These are phyloP conservation scores for Acorus calamus DNA, from an alignment of 106 monocot genomes.

Conservation along the genomic window DNA sequence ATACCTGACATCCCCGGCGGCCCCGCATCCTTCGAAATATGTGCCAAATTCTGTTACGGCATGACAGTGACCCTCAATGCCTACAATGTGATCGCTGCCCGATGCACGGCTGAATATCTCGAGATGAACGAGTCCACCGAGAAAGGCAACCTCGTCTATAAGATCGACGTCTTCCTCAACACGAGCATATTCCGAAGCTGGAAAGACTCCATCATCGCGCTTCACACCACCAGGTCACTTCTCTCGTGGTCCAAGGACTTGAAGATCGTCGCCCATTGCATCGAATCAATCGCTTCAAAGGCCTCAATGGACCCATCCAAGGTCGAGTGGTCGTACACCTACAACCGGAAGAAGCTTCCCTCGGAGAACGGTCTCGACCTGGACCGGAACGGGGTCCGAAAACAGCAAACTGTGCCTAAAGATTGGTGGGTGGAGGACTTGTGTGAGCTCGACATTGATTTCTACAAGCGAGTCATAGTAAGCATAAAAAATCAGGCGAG, in stretches of 20 bases:
- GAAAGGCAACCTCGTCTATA: constrained; percentile 81
- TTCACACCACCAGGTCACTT: constrained; percentile 65
- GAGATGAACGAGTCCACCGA: constrained; percentile 76
- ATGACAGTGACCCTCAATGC: constrained; percentile 82
- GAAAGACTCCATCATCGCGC: constrained; percentile 91
- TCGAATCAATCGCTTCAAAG: constrained; percentile 68
- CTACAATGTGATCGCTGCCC: constrained; percentile 71
- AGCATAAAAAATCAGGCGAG: constrained; percentile 52
- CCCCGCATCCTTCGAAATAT: constrained; percentile 66
- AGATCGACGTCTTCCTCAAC: constrained; percentile 80
- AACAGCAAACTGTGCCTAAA: constrained; percentile 60
- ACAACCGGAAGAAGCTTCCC: constrained; percentile 63
- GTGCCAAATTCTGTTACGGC: constrained; percentile 92
- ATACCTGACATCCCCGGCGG: constrained; percentile 79
- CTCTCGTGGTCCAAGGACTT: constrained; percentile 66
- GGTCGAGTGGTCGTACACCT: constrained; percentile 91
- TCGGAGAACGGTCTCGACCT: constrained; percentile 38
- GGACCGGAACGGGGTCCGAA: constrained; percentile 62
- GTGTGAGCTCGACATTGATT: constrained; percentile 65
- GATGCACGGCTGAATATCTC: constrained; percentile 77
- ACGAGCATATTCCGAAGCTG: constrained; percentile 72
- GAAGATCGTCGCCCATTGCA: constrained; percentile 60
- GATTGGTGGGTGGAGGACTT: constrained; percentile 97
- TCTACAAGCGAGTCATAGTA: constrained; percentile 48
- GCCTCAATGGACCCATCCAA: constrained; percentile 54